Percentiles rank a stretch among this genome's conserved stretches.
Conservation (phyloP, 83 land plant species). For the Thuja plicata region DNA sequence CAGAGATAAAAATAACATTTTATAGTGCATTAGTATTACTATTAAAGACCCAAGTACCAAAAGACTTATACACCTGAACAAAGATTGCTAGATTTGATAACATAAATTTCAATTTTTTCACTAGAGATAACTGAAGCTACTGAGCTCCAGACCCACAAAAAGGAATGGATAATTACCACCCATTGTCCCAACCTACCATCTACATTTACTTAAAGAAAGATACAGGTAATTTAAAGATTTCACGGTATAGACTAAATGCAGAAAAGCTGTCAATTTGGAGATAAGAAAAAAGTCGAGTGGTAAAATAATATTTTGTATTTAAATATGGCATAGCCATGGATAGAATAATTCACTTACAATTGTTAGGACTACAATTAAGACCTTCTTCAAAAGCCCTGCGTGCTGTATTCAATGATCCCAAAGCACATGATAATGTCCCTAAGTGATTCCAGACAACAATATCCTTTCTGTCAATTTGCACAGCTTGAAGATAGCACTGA, state of each 20-base stretch:
- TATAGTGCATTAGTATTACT: neutral
- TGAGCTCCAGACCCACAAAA: neutral
- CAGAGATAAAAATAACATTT: neutral
- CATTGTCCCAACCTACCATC: neutral
- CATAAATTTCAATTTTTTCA: neutral
- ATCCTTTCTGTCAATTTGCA: conserved; percentile 87
- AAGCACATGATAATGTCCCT: conserved; percentile 87
- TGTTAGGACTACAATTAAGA: conserved; percentile 93
- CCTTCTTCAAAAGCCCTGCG: conserved; percentile 99
- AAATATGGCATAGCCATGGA: neutral
- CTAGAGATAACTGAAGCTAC: neutral
- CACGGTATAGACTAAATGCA: neutral
- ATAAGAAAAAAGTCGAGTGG: neutral
- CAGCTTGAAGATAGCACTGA: conserved; percentile 90
- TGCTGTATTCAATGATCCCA: conserved; percentile 77
- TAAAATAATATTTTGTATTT: neutral
- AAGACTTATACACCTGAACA: neutral
- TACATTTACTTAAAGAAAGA: neutral
- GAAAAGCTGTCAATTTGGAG: neutral
- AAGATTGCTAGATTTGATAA: neutral
- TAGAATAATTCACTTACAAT: conserved; percentile 57
- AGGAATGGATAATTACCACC: neutral
- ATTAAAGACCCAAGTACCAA: neutral
- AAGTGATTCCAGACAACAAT: conserved; percentile 93
- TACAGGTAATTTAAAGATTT: neutral